A percentile compares a stretch with the other conserved stretches of the same genome.
Conservation (phyloP, 2,329 filamentous ascomycete genomes). For the Dactylella cylindrospora region DNA sequence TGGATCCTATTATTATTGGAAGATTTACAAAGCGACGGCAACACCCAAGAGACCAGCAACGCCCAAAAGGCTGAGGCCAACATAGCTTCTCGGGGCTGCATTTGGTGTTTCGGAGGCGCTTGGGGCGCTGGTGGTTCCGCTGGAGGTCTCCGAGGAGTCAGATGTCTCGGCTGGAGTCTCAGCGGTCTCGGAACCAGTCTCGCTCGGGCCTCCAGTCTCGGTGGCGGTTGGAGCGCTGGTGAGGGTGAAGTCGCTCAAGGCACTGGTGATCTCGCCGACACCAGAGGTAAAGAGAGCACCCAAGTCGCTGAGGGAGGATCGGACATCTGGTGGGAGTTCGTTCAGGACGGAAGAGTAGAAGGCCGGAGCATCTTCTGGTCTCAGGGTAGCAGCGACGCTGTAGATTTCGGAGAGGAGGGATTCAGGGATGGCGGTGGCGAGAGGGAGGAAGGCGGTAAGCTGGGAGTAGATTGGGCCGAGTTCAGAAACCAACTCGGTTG, state of each 20-base stretch:
- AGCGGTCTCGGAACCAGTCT: background rate
- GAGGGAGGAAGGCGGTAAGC: background rate
- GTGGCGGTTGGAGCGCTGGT: constrained; percentile 19
- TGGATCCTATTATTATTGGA: too few relatives aligned
- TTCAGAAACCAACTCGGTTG: constrained; percentile 1
- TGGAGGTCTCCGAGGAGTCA: background rate
- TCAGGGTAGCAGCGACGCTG: constrained; percentile 7
- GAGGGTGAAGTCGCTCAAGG: background rate
- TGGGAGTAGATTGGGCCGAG: constrained; percentile 13
- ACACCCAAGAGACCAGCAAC: constrained; percentile 31
- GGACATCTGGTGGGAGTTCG: constrained; percentile 26
- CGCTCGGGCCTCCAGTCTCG: background rate
- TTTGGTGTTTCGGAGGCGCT: constrained; percentile 4
- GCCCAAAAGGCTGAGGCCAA: constrained; percentile 19
- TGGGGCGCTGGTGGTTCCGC: background rate
- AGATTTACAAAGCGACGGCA: constrained; percentile 33
- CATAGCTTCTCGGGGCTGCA: constrained; percentile 15
- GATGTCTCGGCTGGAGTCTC: background rate
- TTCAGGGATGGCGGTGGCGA: constrained; percentile 7
- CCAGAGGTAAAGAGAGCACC: constrained; percentile 7
- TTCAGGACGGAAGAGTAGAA: constrained; percentile 20
- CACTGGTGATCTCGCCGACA: background rate
- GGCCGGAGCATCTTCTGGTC: constrained; percentile 1
- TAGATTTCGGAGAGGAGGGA: constrained; percentile 30
- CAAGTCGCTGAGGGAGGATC: constrained; percentile 12